A percentile compares a stretch with the other conserved stretches of the same genome.
These are phyloP conservation scores for Penicillium hordei DNA, from an alignment of 2,329 filamentous ascomycete genomes.

Conservation along the genomic window DNA sequence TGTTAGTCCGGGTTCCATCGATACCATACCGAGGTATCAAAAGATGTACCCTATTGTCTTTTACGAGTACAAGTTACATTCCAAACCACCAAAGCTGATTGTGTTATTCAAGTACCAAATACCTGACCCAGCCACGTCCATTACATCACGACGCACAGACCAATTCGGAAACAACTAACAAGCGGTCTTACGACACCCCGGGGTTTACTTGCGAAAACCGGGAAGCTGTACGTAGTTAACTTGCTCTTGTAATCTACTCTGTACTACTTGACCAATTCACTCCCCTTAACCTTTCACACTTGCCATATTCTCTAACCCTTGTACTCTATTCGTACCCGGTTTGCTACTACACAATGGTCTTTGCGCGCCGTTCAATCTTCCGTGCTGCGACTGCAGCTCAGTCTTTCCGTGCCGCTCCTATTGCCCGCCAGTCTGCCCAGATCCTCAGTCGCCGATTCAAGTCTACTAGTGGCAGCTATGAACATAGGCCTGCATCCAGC, in stretches of 20 bases:
- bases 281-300: constrained; percentile 9
- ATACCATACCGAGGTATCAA: neutral
- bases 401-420: constrained; percentile 30
- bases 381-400: constrained; percentile 36
- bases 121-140: neutral
- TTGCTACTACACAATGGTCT: constrained; percentile 31
- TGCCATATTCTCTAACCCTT: constrained; percentile 5
- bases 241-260: neutral
- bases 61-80: neutral
- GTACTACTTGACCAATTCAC: neutral
- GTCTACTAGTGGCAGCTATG: constrained; percentile 42
- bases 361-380: constrained; percentile 32
- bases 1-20: neutral
- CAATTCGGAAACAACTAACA: neutral
- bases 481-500: constrained; percentile 39
- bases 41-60: neutral
- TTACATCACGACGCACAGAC: constrained; percentile 13
- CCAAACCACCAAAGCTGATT: neutral
- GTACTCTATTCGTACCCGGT: constrained; percentile 4
- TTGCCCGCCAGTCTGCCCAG: constrained; percentile 41
- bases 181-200: constrained; percentile 1
- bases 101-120: neutral
- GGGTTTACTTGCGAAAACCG: constrained; percentile 1
- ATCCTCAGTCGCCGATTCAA: constrained; percentile 48
- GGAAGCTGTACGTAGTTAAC: neutral